A percentile compares a stretch with the other conserved stretches of the same genome.
phyloP scores from a whole-genome alignment of 2,329 filamentous ascomycete species.

The Penicillium sp. region DNA sequence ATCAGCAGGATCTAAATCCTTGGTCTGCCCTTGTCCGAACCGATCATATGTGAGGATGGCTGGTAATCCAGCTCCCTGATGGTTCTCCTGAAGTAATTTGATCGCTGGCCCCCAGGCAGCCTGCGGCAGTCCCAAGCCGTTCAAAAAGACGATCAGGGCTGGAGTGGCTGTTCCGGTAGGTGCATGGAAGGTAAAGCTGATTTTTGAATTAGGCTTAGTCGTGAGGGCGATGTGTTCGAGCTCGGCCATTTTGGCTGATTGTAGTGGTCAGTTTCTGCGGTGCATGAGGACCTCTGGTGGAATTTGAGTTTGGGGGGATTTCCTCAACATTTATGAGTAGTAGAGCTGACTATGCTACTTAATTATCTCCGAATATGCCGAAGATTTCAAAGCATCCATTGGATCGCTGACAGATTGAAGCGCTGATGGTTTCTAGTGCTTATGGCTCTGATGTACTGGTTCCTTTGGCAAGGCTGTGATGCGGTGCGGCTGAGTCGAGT shows the following conservation, averaged over 20 bases:
- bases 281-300: background rate
- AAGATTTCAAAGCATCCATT: background rate
- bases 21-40: slow-evolving; percentile 59
- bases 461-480: background rate
- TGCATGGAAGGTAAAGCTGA: slow-evolving; percentile 25
- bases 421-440: background rate
- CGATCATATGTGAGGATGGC: slow-evolving; percentile 61
- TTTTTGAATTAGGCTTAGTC: slow-evolving; percentile 26
- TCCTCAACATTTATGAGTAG: background rate
- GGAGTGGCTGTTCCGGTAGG: slow-evolving; percentile 13
- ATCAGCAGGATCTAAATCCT: slow-evolving; percentile 51
- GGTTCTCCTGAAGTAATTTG: slow-evolving; percentile 23
- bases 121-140: slow-evolving; percentile 49
- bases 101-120: slow-evolving; percentile 45
- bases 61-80: slow-evolving; percentile 38
- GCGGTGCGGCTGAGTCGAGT: background rate
- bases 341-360: background rate
- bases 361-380: background rate
- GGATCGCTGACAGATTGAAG: background rate
- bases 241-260: slow-evolving; percentile 15
- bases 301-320: background rate
- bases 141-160: slow-evolving; percentile 49
- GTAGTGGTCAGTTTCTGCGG: background rate
- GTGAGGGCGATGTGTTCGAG: slow-evolving; percentile 20
- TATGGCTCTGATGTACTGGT: background rate